Conservation (phyloP, 306 rosid genomes). For the Mimosa pudica region DNA sequence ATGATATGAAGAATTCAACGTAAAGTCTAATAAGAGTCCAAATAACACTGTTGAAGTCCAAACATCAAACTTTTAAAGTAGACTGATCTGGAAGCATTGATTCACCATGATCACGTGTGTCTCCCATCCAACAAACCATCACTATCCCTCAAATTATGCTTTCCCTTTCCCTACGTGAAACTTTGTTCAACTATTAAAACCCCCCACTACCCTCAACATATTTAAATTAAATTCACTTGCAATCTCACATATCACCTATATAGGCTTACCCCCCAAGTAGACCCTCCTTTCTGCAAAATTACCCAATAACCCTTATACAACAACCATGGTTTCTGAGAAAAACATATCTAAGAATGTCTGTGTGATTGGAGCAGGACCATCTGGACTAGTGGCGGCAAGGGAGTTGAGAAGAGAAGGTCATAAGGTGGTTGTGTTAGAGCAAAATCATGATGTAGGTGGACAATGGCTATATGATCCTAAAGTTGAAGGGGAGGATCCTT, state of each 20-base stretch:
- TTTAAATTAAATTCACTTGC: neutral
- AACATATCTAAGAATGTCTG: conserved; percentile 60
- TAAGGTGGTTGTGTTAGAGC: conserved; percentile 64
- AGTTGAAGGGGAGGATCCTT: conserved; percentile 65
- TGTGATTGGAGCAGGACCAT: conserved; percentile 90
- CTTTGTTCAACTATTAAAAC: conserved; percentile 36
- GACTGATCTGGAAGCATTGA: conserved; percentile 48
- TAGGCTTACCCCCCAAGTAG: neutral
- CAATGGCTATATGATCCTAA: conserved; percentile 86
- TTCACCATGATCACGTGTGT: conserved; percentile 58
- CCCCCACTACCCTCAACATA: conserved; percentile 30
- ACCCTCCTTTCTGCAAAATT: neutral
- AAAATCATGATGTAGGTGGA: conserved; percentile 86
- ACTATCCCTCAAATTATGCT: conserved; percentile 42
- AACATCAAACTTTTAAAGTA: conserved; percentile 26
- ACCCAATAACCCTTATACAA: neutral
- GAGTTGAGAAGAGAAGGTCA: conserved; percentile 90
- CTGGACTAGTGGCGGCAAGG: conserved; percentile 85
- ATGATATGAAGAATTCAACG: conserved; percentile 26
- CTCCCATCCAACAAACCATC: conserved; percentile 59
- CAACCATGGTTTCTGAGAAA: conserved; percentile 62
- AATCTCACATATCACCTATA: neutral
- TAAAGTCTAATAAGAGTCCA: conserved; percentile 35
- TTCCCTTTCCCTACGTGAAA: conserved; percentile 39
- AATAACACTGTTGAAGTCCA: conserved; percentile 43